phyloP scores from a whole-genome alignment of 345 rosid genomes.

The Erysimum cheiranthoides region DNA sequence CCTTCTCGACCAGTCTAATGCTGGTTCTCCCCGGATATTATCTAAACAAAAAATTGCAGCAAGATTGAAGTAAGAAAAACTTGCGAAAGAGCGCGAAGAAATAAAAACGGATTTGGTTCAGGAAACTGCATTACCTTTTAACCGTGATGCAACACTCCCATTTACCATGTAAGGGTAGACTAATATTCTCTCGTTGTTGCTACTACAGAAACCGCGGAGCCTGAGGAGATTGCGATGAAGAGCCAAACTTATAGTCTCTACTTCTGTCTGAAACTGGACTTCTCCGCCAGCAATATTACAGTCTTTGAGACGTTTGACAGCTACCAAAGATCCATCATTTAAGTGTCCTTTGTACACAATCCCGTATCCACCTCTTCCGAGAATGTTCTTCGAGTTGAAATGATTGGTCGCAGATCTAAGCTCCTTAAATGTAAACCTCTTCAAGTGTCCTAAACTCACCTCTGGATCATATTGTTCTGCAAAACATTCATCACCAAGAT shows the following conservation, averaged over 20 bases:
- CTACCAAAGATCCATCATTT: conserved; percentile 75
- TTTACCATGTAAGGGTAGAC: conserved; percentile 97
- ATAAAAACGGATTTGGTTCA: background rate
- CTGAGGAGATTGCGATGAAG: conserved; percentile 96
- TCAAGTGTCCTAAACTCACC: conserved; percentile 85
- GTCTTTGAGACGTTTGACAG: conserved; percentile 98
- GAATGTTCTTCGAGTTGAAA: conserved; percentile 85
- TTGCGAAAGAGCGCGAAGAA: background rate
- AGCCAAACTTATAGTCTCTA: conserved; percentile 94
- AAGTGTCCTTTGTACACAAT: conserved; percentile 91
- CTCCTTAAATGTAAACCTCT: conserved; percentile 87
- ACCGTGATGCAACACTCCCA: conserved; percentile 94
- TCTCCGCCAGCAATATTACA: conserved; percentile 88
- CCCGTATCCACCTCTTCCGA: conserved; percentile 95
- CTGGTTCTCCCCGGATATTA: conserved; percentile 67
- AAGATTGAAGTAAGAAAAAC: background rate
- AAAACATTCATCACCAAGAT: conserved; percentile 9
- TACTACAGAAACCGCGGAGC: conserved; percentile 93
- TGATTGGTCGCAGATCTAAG: conserved; percentile 87
- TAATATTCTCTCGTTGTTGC: conserved; percentile 87
- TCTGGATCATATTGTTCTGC: conserved; percentile 96
- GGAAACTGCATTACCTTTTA: conserved; percentile 65
- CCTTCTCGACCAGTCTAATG: conserved; percentile 84
- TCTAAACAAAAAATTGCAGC: conserved; percentile 49
- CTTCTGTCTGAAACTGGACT: conserved; percentile 97